A percentile compares a stretch with the other conserved stretches of the same genome.
These are phyloP conservation scores for Xylaria palmicola DNA, from an alignment of 495 filamentous ascomycete species.

Conservation along the genomic window DNA sequence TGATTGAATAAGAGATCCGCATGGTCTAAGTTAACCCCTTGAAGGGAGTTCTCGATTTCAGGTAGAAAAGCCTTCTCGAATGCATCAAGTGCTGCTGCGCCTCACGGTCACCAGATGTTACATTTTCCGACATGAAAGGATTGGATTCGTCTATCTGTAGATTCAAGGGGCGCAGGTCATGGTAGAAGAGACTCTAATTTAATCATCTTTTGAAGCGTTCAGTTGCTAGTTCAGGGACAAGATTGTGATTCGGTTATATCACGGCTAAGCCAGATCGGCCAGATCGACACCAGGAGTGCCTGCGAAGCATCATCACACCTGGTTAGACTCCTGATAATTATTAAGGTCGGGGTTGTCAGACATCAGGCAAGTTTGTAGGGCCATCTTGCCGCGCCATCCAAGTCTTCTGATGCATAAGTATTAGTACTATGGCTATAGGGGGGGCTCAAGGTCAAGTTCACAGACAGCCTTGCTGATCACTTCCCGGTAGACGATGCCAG, in stretches of 20 bases:
- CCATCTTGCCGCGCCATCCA: slow-evolving; percentile 24
- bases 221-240: background rate
- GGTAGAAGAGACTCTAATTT: background rate
- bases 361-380: slow-evolving; percentile 15
- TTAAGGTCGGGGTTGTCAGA: slow-evolving; percentile 21
- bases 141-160: slow-evolving; percentile 13
- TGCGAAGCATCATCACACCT: slow-evolving; percentile 21
- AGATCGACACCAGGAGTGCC: background rate
- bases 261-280: background rate
- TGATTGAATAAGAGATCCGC: slow-evolving; percentile 20
- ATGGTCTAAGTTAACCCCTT: slow-evolving; percentile 7
- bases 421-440: slow-evolving; percentile 35
- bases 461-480: slow-evolving; percentile 48
- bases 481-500: slow-evolving; percentile 42
- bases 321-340: slow-evolving; percentile 18
- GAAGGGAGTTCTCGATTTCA: slow-evolving; percentile 12
- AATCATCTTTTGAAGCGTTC: background rate
- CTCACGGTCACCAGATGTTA: slow-evolving; percentile 16
- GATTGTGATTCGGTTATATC: background rate
- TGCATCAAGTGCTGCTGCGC: slow-evolving; percentile 16
- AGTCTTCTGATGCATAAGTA: slow-evolving; percentile 26
- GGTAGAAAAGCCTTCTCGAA: slow-evolving; percentile 13
- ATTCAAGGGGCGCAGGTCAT: slow-evolving; percentile 14
- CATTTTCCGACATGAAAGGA: background rate
- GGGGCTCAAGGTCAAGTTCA: slow-evolving; percentile 41